Conservation (phyloP, 257 asterid genomes). For the Plectranthus barbatus region DNA sequence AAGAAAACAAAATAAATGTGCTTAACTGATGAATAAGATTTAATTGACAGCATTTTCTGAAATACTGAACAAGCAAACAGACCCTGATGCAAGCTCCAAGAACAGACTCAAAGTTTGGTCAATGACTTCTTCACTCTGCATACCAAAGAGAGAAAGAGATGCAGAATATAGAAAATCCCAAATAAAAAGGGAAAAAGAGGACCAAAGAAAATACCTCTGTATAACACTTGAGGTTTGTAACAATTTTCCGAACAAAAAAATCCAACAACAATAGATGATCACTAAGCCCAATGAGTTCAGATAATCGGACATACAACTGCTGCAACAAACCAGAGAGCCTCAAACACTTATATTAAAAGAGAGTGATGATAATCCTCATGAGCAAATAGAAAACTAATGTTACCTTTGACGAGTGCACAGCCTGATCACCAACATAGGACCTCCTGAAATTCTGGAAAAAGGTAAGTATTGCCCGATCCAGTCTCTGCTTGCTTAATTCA, state of each 20-base stretch:
- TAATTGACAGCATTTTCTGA: background rate
- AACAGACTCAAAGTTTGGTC: slow-evolving; percentile 85
- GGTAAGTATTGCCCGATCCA: slow-evolving; percentile 88
- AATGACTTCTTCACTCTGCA: slow-evolving; percentile 82
- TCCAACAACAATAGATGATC: slow-evolving; percentile 88
- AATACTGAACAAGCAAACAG: slow-evolving; percentile 20
- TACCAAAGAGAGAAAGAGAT: slow-evolving; percentile 22
- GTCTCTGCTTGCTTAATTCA: slow-evolving; percentile 85
- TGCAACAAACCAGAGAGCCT: slow-evolving; percentile 44
- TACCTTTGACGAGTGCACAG: slow-evolving; percentile 99
- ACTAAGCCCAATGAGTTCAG: slow-evolving; percentile 94
- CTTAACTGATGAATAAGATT: slow-evolving; percentile 1
- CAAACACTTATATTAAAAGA: slow-evolving; percentile 11
- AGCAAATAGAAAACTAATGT: slow-evolving; percentile 1
- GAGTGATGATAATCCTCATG: slow-evolving; percentile 7
- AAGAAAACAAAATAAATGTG: slow-evolving; percentile 11
- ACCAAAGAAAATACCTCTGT: slow-evolving; percentile 48
- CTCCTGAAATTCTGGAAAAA: slow-evolving; percentile 89
- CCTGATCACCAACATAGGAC: slow-evolving; percentile 94
- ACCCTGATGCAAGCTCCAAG: slow-evolving; percentile 98
- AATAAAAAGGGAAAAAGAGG: slow-evolving; percentile 7
- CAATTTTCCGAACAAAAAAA: slow-evolving; percentile 78
- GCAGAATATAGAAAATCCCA: background rate
- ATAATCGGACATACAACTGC: slow-evolving; percentile 89
- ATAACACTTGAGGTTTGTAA: slow-evolving; percentile 85